Evolutionary conservation across 805 yeast species (phyloP).

Genomic region (Candida anglica): DNA sequence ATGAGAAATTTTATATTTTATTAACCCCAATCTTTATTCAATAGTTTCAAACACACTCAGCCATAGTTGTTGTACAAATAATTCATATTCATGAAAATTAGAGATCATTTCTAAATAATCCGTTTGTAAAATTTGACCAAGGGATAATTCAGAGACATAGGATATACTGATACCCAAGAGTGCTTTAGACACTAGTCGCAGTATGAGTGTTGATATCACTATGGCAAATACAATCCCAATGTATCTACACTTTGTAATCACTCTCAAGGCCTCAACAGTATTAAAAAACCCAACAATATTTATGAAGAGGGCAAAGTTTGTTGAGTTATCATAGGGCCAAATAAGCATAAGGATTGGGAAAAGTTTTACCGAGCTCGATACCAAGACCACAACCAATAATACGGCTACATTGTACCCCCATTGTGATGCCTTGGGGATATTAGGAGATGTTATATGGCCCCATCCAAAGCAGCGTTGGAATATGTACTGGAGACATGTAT

Average conservation of each 20-base stretch:
- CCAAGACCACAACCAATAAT: slow-evolving; percentile 63
- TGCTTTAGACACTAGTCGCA: slow-evolving; percentile 10
- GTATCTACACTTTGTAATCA: slow-evolving; percentile 17
- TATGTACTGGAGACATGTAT: slow-evolving; percentile 18
- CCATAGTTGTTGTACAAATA: background rate
- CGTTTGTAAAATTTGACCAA: slow-evolving; percentile 6
- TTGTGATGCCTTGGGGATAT: slow-evolving; percentile 18
- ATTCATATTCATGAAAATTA: slow-evolving; percentile 2
- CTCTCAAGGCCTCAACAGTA: slow-evolving; percentile 54
- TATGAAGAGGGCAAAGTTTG: slow-evolving; percentile 57
- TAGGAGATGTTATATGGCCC: slow-evolving; percentile 11
- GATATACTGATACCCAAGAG: slow-evolving; percentile 11
- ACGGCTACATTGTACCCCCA: slow-evolving; percentile 35
- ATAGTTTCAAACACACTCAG: background rate
- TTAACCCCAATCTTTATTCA: background rate
- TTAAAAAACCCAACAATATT: slow-evolving; percentile 58
- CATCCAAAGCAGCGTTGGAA: slow-evolving; percentile 14
- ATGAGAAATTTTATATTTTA: background rate
- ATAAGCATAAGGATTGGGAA: slow-evolving; percentile 91
- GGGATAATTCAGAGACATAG: slow-evolving; percentile 8
- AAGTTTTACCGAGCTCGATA: slow-evolving; percentile 75
- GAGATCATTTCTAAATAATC: slow-evolving; percentile 7
- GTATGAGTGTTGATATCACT: slow-evolving; percentile 11
- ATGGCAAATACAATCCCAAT: slow-evolving; percentile 11
- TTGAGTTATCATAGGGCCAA: slow-evolving; percentile 89